Evolutionary conservation across 306 rosid genomes (phyloP), one percentile per base, ranked within the genome.

Genomic region (Vigna reflexopilosa): DNA sequence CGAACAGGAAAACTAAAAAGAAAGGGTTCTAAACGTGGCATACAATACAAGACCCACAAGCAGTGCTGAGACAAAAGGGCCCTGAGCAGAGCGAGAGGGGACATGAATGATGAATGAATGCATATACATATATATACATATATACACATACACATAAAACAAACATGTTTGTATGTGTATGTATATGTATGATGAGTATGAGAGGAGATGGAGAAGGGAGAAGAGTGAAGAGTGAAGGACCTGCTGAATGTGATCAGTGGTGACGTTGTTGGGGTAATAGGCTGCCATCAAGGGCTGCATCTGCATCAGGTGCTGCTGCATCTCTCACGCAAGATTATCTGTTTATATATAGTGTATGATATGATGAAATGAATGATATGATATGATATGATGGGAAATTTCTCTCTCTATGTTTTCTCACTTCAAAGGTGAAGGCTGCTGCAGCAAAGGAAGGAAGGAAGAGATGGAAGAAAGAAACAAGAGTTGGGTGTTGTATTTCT

Each of bases 261-360:
- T 96, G 93, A 93, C 98, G 90, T 87, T 96, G 92, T 85, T 93
- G 65, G 99, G 97, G 75, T 96, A 96, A 82, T 96, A 96, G 72
- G 97, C 89, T 89, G 98, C 97, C 99, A 96, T 96, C 98, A 93
- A 91, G 90, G 99, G 98, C 94, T 93, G 99, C 97, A 96, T 96
- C 99, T 96, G 99, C 98, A 93, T 89, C 99, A 96, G 97, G 98
- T 96, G 98, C 99, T 95, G 99, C 86, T 94, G 97, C 94, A 91
- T 86, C 81, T 47, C 70, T 32, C 52, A 16, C 57, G 38, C 75
- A n/a, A 73, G 51, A 14, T 12, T 68, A 67, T 67, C 19, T 67
- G 2, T 67, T 2, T 67, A 48, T 67, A 22, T 56, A 56, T 26
- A 58, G 3, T 52, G 17, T 28, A 59, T 24, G 62, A 55, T 22